These are phyloP conservation scores for Haplographium delicatum DNA, from an alignment of 495 filamentous ascomycete species.

Conservation along the genomic window DNA sequence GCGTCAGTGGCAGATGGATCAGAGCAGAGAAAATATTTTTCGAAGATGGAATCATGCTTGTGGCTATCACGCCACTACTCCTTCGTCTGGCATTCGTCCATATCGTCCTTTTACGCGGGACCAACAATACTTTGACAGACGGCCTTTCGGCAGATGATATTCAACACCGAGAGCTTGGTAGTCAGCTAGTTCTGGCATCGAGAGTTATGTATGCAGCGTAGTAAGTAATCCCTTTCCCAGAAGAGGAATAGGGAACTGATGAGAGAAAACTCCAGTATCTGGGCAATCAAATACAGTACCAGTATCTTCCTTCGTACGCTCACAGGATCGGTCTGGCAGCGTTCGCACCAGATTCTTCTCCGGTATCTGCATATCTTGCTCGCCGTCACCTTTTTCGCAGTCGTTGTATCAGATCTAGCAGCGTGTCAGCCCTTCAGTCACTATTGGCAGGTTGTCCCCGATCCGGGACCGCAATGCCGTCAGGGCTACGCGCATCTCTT, in stretches of 20 bases:
- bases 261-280: constrained; percentile 53
- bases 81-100: constrained; percentile 83
- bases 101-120: constrained; percentile 75
- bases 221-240: constrained; percentile 32
- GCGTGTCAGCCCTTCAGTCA: constrained; percentile 81
- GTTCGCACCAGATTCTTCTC: constrained; percentile 59
- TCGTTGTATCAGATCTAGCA: constrained; percentile 70
- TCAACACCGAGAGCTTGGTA: constrained; percentile 41
- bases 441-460: constrained; percentile 90
- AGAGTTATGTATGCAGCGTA: constrained; percentile 54
- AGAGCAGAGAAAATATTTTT: constrained; percentile 74
- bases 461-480: constrained; percentile 83
- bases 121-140: constrained; percentile 65
- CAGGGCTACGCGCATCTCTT: constrained; percentile 77
- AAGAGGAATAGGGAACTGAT: background rate
- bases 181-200: constrained; percentile 46
- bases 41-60: constrained; percentile 84
- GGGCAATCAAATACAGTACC: constrained; percentile 84
- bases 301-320: constrained; percentile 83
- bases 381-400: constrained; percentile 69
- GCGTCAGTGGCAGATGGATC: constrained; percentile 71
- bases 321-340: constrained; percentile 39
- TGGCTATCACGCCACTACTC: constrained; percentile 71
- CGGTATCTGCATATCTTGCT: constrained; percentile 69
- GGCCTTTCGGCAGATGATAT: constrained; percentile 39